Base-by-base conservation (phyloP, 2,329 filamentous ascomycete genomes). In the Madurella mycetomatis region DNA sequence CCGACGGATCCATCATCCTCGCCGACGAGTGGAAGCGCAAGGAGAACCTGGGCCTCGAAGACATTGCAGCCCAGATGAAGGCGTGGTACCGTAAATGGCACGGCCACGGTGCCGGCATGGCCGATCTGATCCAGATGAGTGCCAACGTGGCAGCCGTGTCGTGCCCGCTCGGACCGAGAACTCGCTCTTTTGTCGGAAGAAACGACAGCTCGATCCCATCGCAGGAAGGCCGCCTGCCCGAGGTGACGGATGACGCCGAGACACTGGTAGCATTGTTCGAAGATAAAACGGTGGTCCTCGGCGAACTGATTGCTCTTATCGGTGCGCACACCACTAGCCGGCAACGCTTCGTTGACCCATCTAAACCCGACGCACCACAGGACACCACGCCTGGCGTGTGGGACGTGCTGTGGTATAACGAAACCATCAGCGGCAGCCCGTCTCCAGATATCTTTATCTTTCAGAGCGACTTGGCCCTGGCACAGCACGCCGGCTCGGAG, bases 361-460 rank as follows among this genome's bases (percentile, higher is more conserved):
- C 11, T n/a, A 31, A 13, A 16, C 41, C 44, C 1, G 51, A 40
- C 2, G 39, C 45, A 2, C 48, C 51, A 8, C 55, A 57, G 41
- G 55, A 57, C 42, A 25, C 17, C 5, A 54, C 55, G 2, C 55
- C 55, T 12, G 55, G 55, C 11, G 49, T 46, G 44, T 57, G 55
- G 55, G 55, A 54, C 16, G 46, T 39, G n/a, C 9, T 13, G 9
- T 54, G 12, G 8, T 54, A 54, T 41, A 51, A 39, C n/a, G 32
- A 52, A 25, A 52, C 49, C 34, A 25, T 47, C 4, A 40, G 25
- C n/a, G 41, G 43, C 41, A n/a, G 17, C 1, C 34, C 55, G 2
- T 47, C 55, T 18, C n/a, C 31, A 5, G 44, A 34, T 9, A 34
- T 57, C 3, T 48, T 57, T 9, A 17, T 32, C 4, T 54, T 57